Conservation (phyloP, 148 eudicot species). For the Arbutus unedo region DNA sequence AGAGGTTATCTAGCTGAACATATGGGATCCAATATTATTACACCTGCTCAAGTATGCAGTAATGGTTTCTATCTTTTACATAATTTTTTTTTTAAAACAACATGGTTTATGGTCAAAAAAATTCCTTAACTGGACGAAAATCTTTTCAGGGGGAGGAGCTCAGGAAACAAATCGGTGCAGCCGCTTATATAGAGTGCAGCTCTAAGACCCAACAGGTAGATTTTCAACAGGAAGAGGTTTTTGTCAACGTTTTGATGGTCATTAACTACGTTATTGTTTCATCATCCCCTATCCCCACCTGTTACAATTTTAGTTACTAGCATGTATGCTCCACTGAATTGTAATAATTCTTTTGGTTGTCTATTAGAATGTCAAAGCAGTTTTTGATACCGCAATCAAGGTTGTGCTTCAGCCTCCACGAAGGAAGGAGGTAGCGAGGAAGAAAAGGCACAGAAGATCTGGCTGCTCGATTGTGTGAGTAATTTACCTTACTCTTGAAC, state of each 20-base stretch:
- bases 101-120: neutral
- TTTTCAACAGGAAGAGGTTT: neutral
- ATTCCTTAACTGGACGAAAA: conserved; percentile 5
- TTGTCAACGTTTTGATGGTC: neutral
- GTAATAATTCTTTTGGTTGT: neutral
- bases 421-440: conserved; percentile 66
- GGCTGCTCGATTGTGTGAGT: conserved; percentile 87
- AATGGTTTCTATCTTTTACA: neutral
- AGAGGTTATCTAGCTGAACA: conserved; percentile 74
- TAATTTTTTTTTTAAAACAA: neutral
- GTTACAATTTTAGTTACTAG: neutral
- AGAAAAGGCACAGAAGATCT: conserved; percentile 52
- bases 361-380: conserved; percentile 84
- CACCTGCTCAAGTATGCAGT: conserved; percentile 68
- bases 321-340: neutral
- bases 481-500: conserved; percentile 2
- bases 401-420: conserved; percentile 97
- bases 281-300: neutral
- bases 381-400: conserved; percentile 83
- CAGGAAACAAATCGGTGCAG: conserved; percentile 96
- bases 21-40: conserved; percentile 60
- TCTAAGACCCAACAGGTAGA: conserved; percentile 97
- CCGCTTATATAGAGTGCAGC: conserved; percentile 96
- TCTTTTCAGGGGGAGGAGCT: conserved; percentile 80
- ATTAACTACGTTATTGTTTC: neutral